Base-by-base conservation (phyloP, 2,329 filamentous ascomycete species). In the Nothophaeocryptopus gaeumannii region DNA sequence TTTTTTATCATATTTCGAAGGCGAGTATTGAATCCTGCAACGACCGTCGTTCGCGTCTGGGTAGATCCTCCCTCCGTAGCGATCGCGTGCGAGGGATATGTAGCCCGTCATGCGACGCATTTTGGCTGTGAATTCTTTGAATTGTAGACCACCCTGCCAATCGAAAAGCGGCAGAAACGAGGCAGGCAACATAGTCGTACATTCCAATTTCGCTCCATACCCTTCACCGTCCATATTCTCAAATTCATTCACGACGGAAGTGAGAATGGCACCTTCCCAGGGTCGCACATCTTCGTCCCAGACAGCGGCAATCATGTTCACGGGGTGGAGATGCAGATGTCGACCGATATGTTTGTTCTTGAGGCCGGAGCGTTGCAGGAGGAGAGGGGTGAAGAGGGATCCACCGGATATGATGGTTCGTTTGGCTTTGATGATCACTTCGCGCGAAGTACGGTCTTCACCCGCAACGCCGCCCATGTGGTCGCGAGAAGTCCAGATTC, bases 181-280 rank as follows among this genome's bases (percentile, higher is more conserved):
- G 13, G 83, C 80, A 0, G 90, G 89, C 63, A 89, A 63, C 86
- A 93, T 91, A 61, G 80, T 80, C 1, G 81, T 81, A 8, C 83
- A 77, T 74, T 96, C 90, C 26, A 96, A 74, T 68, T 95, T 95
- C 41, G 79, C 78, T 34, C 92, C 92, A 61, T 96, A 89, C 50
- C 89, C 89, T 36, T 83, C 76, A 5, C 81, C 81, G 66, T 96
- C 89, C 0, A 91, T 76, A 59, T 96, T 86, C 57, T 95, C 87
- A 59, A 91, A 89, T 46, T 87, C 83, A 37, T 78, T 81, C 56
- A 88, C 85, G 13, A 91, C 84, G 3, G 82, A 80, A 0, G 91
- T 96, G 51, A 96, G 80, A 59, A 91, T 91, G 2, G 83, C 79
- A 12, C 89, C 86, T 78, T 83, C 76, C 77, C 77, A 76, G 1